phyloP scores from a whole-genome alignment of 2,329 filamentous ascomycete genomes.

The Fusarium udum region DNA sequence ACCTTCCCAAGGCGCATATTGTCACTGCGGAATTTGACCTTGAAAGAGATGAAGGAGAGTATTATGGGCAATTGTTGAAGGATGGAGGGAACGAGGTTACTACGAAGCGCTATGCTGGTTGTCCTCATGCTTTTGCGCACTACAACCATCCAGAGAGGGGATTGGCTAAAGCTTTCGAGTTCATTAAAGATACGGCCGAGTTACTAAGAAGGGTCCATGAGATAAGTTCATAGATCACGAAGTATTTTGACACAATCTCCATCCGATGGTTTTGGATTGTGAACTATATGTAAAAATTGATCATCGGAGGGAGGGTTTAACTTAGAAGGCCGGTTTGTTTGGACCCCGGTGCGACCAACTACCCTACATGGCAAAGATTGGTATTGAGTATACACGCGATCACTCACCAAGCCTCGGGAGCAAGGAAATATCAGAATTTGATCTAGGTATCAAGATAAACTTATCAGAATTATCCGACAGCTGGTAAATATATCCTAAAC shows the following conservation, averaged over 20 bases:
- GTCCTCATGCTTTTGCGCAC: not conserved
- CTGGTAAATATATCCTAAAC: too few relatives aligned
- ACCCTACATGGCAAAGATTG: not conserved
- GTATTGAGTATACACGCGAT: not conserved
- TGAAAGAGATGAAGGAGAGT: slow-evolving; percentile 1
- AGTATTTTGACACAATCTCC: not conserved
- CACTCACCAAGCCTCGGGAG: not conserved
- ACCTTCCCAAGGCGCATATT: not conserved
- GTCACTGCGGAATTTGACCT: not conserved
- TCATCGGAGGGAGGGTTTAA: too few relatives aligned
- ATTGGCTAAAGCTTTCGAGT: not conserved
- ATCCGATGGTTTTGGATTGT: not conserved
- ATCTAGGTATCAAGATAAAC: not conserved
- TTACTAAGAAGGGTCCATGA: not conserved
- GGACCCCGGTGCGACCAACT: not conserved
- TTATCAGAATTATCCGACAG: too few relatives aligned
- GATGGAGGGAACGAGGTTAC: not conserved
- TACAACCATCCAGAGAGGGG: not conserved
- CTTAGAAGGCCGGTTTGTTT: too few relatives aligned
- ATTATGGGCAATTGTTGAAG: not conserved
- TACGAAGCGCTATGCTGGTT: not conserved
- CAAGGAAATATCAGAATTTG: not conserved
- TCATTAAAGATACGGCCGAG: not conserved
- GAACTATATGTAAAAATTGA: not conserved
- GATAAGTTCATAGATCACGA: not conserved